phyloP scores from a whole-genome alignment of 1,284 basidiomycete species.

The Pisolithus thermaeus region DNA sequence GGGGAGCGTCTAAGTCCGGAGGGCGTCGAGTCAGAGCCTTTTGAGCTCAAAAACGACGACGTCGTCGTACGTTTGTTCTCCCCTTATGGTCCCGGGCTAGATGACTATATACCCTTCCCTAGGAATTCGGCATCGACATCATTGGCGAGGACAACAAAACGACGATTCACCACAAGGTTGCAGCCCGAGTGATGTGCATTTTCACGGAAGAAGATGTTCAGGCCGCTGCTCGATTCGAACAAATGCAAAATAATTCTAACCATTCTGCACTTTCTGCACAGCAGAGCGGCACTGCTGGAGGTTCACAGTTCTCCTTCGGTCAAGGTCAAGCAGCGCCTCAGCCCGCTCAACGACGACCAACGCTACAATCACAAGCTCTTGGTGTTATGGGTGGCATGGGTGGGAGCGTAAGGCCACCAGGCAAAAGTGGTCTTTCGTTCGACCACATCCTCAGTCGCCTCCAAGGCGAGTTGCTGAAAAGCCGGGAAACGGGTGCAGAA shows the following conservation, averaged over 20 bases:
- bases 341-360: slow-evolving; percentile 44
- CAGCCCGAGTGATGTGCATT: slow-evolving; percentile 88
- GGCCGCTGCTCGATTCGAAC: slow-evolving; percentile 60
- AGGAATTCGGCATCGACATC: slow-evolving; percentile 99
- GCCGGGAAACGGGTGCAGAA: slow-evolving; percentile 90
- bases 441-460: slow-evolving; percentile 77
- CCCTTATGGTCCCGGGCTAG: not conserved
- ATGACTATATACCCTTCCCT: slow-evolving; percentile 4
- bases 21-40: slow-evolving; percentile 89
- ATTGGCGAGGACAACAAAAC: slow-evolving; percentile 98
- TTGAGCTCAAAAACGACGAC: slow-evolving; percentile 92
- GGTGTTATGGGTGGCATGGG: slow-evolving; percentile 73
- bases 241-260: slow-evolving; percentile 27
- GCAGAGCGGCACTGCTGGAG: slow-evolving; percentile 24
- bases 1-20: slow-evolving; percentile 88
- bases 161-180: slow-evolving; percentile 97
- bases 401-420: slow-evolving; percentile 59
- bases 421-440: slow-evolving; percentile 75
- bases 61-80: slow-evolving; percentile 57
- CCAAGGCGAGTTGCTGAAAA: slow-evolving; percentile 90
- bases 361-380: slow-evolving; percentile 52
- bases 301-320: slow-evolving; percentile 32
- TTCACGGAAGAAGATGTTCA: slow-evolving; percentile 82
- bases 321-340: slow-evolving; percentile 28
- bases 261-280: slow-evolving; percentile 21